phyloP scores from a whole-genome alignment of 768 basidiomycete species.

The Phaeotremella skinneri region DNA sequence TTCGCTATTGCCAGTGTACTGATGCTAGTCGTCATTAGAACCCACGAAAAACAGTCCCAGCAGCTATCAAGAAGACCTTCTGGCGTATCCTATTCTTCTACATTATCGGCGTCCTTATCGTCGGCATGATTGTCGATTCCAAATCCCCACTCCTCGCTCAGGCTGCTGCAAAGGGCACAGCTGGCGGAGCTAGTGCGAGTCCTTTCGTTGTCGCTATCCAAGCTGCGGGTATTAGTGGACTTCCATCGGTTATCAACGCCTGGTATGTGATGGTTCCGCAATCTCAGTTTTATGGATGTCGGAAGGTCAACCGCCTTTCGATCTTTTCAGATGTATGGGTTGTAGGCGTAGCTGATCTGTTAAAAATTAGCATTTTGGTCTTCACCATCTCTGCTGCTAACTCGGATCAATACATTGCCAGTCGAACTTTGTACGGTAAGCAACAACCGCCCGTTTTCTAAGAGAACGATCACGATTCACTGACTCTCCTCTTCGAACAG shows the following conservation, averaged over 20 bases:
- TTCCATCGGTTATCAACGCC: constrained; percentile 51
- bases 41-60: constrained; percentile 39
- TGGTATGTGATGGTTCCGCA: constrained; percentile 64
- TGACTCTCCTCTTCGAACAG: constrained; percentile 52
- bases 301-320: constrained; percentile 62
- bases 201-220: constrained; percentile 51
- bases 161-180: constrained; percentile 31
- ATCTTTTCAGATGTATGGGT: no score
- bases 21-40: constrained; percentile 19
- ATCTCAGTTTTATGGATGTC: constrained; percentile 65
- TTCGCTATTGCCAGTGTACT: neutral
- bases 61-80: constrained; percentile 44
- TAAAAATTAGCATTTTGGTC: constrained; percentile 39
- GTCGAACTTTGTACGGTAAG: constrained; percentile 23
- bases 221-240: constrained; percentile 45
- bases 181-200: constrained; percentile 36
- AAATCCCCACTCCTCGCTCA: constrained; percentile 54
- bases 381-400: constrained; percentile 47
- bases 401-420: constrained; percentile 47
- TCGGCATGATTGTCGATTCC: constrained; percentile 73
- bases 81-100: constrained; percentile 74
- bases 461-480: no score
- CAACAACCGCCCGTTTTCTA: constrained; percentile 21
- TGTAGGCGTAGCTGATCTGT: constrained; percentile 12
- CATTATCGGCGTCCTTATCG: constrained; percentile 65